These are phyloP conservation scores for Eleusine coracana DNA, from an alignment of 176 grass and related monocot species.

Conservation along the genomic window DNA sequence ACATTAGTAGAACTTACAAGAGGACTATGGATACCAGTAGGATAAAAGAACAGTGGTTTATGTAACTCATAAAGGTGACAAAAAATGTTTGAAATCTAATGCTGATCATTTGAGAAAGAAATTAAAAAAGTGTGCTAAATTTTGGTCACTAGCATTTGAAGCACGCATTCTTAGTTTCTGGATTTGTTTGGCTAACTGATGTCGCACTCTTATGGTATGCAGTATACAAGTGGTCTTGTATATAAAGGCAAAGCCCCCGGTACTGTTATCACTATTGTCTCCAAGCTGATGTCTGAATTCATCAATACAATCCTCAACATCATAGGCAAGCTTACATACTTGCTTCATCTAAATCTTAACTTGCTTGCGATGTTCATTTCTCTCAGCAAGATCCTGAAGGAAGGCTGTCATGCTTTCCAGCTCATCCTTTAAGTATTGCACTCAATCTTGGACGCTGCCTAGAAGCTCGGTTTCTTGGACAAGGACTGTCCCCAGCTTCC, in stretches of 20 bases:
- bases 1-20: background rate
- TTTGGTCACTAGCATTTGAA: conserved; percentile 31
- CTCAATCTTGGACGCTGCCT: conserved; percentile 1
- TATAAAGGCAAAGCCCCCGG: background rate
- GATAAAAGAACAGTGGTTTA: background rate
- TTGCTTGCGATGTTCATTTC: conserved; percentile 34
- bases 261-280: background rate
- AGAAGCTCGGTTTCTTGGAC: conserved; percentile 45
- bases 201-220: background rate
- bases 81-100: background rate
- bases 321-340: conserved; percentile 41
- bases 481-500: conserved; percentile 35
- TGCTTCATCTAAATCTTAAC: conserved; percentile 53
- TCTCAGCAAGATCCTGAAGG: conserved; percentile 46
- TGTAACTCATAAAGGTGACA: background rate
- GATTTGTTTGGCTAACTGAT: conserved; percentile 38
- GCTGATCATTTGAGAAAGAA: background rate
- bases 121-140: background rate
- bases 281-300: conserved; percentile 31
- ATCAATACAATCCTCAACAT: conserved; percentile 49
- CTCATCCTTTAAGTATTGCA: conserved; percentile 50
- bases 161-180: conserved; percentile 27
- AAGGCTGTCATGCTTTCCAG: conserved; percentile 53
- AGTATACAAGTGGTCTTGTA: background rate
- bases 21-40: background rate